Percentiles rank a stretch among this genome's conserved stretches.
Evolutionary conservation across 345 rosid species (phyloP).

Genomic region (Streptanthus diversifolius): DNA sequence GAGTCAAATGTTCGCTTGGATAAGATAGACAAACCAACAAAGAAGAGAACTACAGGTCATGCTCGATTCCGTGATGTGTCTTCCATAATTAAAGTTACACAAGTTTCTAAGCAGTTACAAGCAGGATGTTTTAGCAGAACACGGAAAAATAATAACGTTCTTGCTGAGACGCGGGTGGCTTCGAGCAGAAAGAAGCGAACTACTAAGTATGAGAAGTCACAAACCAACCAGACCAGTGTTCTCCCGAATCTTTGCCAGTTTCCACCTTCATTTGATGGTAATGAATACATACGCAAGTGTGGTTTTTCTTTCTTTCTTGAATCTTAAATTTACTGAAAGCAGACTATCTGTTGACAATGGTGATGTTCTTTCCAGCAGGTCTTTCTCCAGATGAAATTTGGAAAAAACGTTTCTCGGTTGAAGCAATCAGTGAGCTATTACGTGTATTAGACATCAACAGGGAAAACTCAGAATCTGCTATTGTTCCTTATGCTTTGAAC

Average conservation of each 20-base stretch:
- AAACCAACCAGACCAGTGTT: constrained; percentile 37
- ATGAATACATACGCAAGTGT: background rate
- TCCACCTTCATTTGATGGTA: constrained; percentile 47
- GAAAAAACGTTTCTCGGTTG: constrained; percentile 36
- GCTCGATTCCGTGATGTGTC: constrained; percentile 42
- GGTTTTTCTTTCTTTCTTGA: background rate
- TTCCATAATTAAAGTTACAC: constrained; percentile 40
- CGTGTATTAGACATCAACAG: constrained; percentile 50
- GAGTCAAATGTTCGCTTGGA: constrained; percentile 27
- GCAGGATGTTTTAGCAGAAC: constrained; percentile 20
- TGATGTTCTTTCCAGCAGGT: constrained; percentile 41
- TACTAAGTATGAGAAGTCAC: constrained; percentile 34
- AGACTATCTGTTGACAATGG: background rate
- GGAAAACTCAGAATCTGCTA: constrained; percentile 44
- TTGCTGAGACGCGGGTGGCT: constrained; percentile 35
- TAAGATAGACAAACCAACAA: constrained; percentile 40
- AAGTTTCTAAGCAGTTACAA: constrained; percentile 23
- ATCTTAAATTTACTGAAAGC: background rate
- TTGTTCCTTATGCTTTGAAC: constrained; percentile 45
- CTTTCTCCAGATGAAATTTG: constrained; percentile 40
- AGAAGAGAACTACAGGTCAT: constrained; percentile 54
- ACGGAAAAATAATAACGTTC: constrained; percentile 29
- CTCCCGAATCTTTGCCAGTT: constrained; percentile 27
- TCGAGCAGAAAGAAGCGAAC: constrained; percentile 51
- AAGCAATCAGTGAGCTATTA: constrained; percentile 44